A percentile compares a stretch with the other conserved stretches of the same genome.
Evolutionary conservation across 768 basidiomycete genomes (phyloP).

Genomic region (Lentinus tigrinus): DNA sequence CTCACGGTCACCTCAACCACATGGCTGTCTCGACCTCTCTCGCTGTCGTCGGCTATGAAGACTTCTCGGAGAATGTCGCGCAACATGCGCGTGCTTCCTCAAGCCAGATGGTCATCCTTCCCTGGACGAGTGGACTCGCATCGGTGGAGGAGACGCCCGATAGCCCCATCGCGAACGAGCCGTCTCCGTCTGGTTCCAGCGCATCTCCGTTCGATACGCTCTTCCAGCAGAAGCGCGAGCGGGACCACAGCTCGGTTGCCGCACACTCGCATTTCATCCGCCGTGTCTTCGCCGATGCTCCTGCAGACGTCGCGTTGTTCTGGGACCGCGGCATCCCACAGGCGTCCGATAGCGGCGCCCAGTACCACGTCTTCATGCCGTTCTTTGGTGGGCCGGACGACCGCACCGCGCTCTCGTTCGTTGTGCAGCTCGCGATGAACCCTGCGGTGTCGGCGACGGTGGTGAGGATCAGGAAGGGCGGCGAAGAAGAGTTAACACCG

Average conservation of each 20-base stretch:
- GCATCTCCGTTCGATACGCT: slow-evolving; percentile 76
- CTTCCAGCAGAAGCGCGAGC: slow-evolving; percentile 51
- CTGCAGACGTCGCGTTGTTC: slow-evolving; percentile 80
- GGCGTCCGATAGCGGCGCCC: slow-evolving; percentile 30
- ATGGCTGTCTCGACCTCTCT: slow-evolving; percentile 68
- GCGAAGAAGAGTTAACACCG: slow-evolving; percentile 31
- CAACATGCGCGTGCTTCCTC: slow-evolving; percentile 53
- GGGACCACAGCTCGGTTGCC: slow-evolving; percentile 52
- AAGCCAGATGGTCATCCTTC: slow-evolving; percentile 78
- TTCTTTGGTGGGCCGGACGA: slow-evolving; percentile 97
- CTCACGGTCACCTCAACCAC: slow-evolving; percentile 71
- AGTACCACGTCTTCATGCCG: slow-evolving; percentile 73
- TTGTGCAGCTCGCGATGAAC: slow-evolving; percentile 77
- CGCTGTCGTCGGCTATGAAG: slow-evolving; percentile 72
- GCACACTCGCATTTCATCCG: slow-evolving; percentile 85
- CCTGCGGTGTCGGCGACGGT: slow-evolving; percentile 68
- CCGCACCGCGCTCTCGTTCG: slow-evolving; percentile 76
- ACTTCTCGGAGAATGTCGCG: slow-evolving; percentile 66
- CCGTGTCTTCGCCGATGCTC: slow-evolving; percentile 69
- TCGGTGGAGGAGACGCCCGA: slow-evolving; percentile 2
- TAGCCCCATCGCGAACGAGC: neutral
- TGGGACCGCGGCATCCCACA: slow-evolving; percentile 65
- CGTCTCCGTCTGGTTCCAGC: neutral
- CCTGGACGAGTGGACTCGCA: slow-evolving; percentile 56
- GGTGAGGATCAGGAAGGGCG: slow-evolving; percentile 55